Base-by-base conservation (phyloP, 208 protist genomes). In the Crithidia fasciculata region DNA sequence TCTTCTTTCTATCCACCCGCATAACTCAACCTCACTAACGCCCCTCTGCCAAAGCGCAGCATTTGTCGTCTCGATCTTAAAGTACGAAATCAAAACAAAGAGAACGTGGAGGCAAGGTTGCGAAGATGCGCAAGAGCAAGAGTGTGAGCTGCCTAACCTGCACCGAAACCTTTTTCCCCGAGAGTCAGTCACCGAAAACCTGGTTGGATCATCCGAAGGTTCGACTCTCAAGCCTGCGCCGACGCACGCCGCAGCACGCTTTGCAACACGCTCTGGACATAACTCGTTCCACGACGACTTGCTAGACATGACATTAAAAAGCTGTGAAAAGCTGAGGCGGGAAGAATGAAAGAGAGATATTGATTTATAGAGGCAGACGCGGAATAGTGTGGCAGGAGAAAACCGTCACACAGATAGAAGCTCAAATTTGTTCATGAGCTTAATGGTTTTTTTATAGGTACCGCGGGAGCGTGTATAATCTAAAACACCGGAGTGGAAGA, bases 81-180 rank as follows among this genome's bases (percentile, higher is more conserved):
- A 89, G 7, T 74, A 69, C 28, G 78, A 83, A 16, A 82, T 65
- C 45, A 96, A 66, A 10, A 95, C 70, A 64, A 84, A 83, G 16
- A 96, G 66, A 54, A 89, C 55, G 71, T 96, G 92, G 19, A 87
- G 7, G 59, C 92, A 96, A 10, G 87, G 83, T 44, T 94, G 85
- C 9, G 56, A 64, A 0, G 72, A 57, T 12, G 55, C 0, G 57
- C 89, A 95, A 5, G 85, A 86, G 64, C 90, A 96, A 19, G 60
- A 5, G 65, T 96, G 88, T 2, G 85, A 82, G 66, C 83, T 80
- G 4, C 85, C 87, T 37, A 95, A 63, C 16, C 73, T 80, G 64
- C 84, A 85, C 8, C 19, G 82, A 78, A 72, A 86, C 16, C 81
- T 83, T n/a, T 63, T 60, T 12, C 50, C 53, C 15, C 68, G 53